A percentile compares a stretch with the other conserved stretches of the same genome.
phyloP scores from a whole-genome alignment of 2,329 filamentous ascomycete species.

The Penicillium sp. region DNA sequence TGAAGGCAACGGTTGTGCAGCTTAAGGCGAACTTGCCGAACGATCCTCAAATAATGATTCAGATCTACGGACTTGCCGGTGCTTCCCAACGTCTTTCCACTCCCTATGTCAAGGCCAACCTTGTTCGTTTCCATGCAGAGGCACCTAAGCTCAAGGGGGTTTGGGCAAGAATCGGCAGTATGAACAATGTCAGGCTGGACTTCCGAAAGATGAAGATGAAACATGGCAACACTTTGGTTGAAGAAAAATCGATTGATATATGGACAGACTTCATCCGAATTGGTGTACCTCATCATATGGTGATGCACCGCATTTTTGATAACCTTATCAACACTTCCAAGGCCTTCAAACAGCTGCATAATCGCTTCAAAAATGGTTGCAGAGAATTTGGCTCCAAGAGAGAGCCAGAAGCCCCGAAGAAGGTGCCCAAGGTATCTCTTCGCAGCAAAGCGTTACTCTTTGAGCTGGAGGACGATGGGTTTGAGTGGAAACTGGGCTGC shows the following conservation, averaged over 20 bases:
- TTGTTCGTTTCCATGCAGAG: conserved; percentile 78
- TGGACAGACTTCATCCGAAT: conserved; percentile 76
- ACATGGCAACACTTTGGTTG: conserved; percentile 50
- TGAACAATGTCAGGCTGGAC: conserved; percentile 73
- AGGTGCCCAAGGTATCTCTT: conserved; percentile 75
- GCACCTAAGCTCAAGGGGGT: conserved; percentile 71
- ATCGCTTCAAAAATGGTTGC: conserved; percentile 78
- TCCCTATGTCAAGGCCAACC: conserved; percentile 67
- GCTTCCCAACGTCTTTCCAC: conserved; percentile 80
- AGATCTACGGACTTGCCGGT: conserved; percentile 71
- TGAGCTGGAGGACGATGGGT: conserved; percentile 88
- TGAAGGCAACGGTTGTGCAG: conserved; percentile 73
- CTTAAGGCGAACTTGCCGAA: conserved; percentile 80
- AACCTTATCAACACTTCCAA: conserved; percentile 84
- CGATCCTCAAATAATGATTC: conserved; percentile 85
- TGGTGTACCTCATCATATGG: conserved; percentile 81
- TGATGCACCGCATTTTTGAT: conserved; percentile 84
- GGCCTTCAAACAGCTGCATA: conserved; percentile 78
- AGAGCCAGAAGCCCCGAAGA: conserved; percentile 72
- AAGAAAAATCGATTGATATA: conserved; percentile 77
- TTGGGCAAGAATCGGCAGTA: conserved; percentile 77
- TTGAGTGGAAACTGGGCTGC: conserved; percentile 92
- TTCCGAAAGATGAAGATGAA: conserved; percentile 68
- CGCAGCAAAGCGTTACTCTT: conserved; percentile 75
- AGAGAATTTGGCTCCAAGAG: conserved; percentile 85